Base-by-base conservation (phyloP, 345 rosid genomes). In the Bretschneidera sinensis region DNA sequence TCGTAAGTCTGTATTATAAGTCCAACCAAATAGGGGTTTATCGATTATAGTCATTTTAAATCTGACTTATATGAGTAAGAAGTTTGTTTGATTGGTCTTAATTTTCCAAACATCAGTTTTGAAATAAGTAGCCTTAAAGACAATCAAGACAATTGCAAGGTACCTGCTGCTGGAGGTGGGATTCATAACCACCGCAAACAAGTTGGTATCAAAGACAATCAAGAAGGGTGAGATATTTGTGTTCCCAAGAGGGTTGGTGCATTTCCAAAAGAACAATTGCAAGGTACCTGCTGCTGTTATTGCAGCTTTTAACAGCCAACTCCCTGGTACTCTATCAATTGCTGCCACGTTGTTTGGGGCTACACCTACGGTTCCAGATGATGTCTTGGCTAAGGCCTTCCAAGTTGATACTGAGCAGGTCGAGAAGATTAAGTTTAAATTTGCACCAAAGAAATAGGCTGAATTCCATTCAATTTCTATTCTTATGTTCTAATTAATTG, bases 211-310 rank as follows among this genome's bases (percentile, higher is more conserved):
- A 13, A 81, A 81, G 57, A 43, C 68, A 35, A 64, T 85, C 60
- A 75, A 70, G 56, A 73, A 79, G 71, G 92, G 92, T 20, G 85
- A 83, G 4, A 61, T 74, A 21, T 85, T 81, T 24, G 83, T 80
- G 59, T 83, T 83, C 70, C 92, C 92, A 0, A 83, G 63, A 64
- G 92, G 81, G 13, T 73, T 83, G 18, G 78, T 85, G 8, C 92
- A 85, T 73, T 85, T 73, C 71, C 92, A 85, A 73, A 77, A 67
- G 81, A 85, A 85, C 71, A 60, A 57, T 24, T 86, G 86, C 10
- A 0, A 8, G 0, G 67, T 21, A 2, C 65, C 78, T 17, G 86
- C 92, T 0, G 25, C 86, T 17, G 88, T 79, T 24, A 60, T 85
- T 13, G 34, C 85, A 0, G 89, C 81, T 54, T 85, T 85, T 60